These are phyloP conservation scores for Hypoxylon sp. DNA, from an alignment of 2,329 filamentous ascomycete species.

Conservation along the genomic window DNA sequence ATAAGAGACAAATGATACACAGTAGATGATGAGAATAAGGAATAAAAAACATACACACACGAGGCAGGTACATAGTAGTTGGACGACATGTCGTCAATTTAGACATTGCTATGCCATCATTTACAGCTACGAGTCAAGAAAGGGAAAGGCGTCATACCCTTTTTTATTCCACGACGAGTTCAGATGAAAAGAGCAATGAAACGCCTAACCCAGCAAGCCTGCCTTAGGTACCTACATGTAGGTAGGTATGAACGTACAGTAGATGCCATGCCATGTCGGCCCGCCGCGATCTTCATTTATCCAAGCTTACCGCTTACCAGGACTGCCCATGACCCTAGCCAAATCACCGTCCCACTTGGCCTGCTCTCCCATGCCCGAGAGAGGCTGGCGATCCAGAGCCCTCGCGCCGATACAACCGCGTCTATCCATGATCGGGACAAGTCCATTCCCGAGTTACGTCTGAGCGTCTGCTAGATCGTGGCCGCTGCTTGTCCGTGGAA, in stretches of 20 bases:
- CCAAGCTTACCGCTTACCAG: constrained; percentile 5
- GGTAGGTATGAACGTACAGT: too few species aligned
- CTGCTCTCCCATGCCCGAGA: constrained; percentile 21
- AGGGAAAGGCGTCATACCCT: constrained; percentile 29
- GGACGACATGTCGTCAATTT: constrained; percentile 34
- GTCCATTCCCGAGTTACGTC: constrained; percentile 15
- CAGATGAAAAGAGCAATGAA: constrained; percentile 27
- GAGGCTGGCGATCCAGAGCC: constrained; percentile 30
- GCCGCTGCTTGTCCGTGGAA: neutral
- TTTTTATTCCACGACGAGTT: constrained; percentile 33
- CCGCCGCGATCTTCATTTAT: constrained; percentile 29
- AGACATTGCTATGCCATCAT: constrained; percentile 28
- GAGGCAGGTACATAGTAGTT: neutral
- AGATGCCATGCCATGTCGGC: constrained; percentile 22
- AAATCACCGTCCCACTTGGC: constrained; percentile 33
- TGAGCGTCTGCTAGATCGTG: neutral
- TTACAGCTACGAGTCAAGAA: constrained; percentile 27
- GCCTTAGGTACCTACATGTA: too few species aligned
- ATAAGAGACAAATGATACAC: too few species aligned
- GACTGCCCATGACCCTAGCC: constrained; percentile 24
- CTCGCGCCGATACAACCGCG: too few species aligned
- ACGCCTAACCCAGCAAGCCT: too few species aligned
- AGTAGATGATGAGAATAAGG: neutral
- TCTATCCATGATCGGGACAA: too few species aligned
- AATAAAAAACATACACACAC: too few species aligned